phyloP scores from a whole-genome alignment of 2,329 filamentous ascomycete genomes.

The Chaetomiaceae sp. region DNA sequence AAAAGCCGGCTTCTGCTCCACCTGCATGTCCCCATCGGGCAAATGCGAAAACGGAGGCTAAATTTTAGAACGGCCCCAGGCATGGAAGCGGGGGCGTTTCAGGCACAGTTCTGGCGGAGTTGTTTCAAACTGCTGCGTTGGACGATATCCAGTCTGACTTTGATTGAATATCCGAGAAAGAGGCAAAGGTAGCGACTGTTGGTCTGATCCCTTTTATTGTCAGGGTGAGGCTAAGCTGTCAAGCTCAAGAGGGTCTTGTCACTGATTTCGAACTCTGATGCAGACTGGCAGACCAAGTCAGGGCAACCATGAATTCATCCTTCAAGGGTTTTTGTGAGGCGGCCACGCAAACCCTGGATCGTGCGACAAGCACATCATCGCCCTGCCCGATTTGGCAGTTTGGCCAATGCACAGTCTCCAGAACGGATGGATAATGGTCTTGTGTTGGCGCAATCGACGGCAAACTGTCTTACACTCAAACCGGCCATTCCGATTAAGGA shows the following conservation, averaged over 20 bases:
- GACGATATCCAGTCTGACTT: conserved; percentile 5
- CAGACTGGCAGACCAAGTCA: too few relatives aligned
- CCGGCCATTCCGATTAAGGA: not conserved
- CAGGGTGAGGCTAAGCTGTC: not conserved
- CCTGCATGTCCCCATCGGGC: not conserved
- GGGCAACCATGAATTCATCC: not conserved
- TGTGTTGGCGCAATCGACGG: not conserved
- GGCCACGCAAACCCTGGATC: not conserved
- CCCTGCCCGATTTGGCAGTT: not conserved
- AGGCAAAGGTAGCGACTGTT: not conserved
- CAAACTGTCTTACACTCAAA: not conserved
- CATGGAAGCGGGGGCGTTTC: conserved; percentile 15
- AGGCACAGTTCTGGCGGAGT: not conserved
- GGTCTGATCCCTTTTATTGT: not conserved
- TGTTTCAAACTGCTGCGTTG: conserved; percentile 15
- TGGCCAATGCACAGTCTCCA: not conserved
- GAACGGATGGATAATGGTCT: not conserved
- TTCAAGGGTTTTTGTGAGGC: not conserved
- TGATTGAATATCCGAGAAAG: not conserved
- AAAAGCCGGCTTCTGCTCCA: not conserved
- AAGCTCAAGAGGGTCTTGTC: not conserved
- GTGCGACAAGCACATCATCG: not conserved
- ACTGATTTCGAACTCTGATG: too few relatives aligned
- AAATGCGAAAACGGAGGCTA: conserved; percentile 3
- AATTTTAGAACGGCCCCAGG: not conserved